Evolutionary conservation across 805 yeast genomes (phyloP), one percentile per base, ranked within the genome.

Genomic region (Candida dajiaensis): DNA sequence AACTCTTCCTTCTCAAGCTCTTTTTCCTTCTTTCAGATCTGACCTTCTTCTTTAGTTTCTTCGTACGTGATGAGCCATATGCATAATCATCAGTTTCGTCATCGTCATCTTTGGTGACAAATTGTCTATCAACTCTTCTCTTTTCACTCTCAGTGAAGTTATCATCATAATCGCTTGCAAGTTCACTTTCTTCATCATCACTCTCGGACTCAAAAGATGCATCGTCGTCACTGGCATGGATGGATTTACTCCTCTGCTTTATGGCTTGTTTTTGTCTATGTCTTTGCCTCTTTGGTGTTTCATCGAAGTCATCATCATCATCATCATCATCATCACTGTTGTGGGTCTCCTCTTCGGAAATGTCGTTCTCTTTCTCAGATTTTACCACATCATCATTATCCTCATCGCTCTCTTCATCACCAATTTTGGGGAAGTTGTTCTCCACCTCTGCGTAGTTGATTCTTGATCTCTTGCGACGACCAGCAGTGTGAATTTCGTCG

Each of bases 131-230:
- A 16, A 48, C 50, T 47, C 57, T 46, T 15, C 46, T 55, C 38
- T 42, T 46, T 29, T 35, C 57, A 10, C 50, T 52, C 3, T 51
- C 53, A 36, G 42, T 42, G 11, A 22, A 48, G 16, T 46, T 55
- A 33, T 37, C 42, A 15, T 45, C 55, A 5, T 36, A 33, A 3
- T 50, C 56, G 13, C 47, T 51, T 12, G 18, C 44, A 11, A 53
- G 58, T 19, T 57, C 65, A 26, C 56, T 63, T 2, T 57, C 67
- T 2, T 57, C 67, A 13, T 55, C 61, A 15, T 63, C 69, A 69
- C 71, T 54, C 59, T 77, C 81, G 50, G 72, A 65, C n/a, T 60
- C 69, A 37, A 63, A 63, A 2, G 56, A 64, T 0, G 59, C 66
- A n/a, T 61, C 67, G 5, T 59, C 66, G 5, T 59, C 66, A 21